Conservation (phyloP, 148 eudicot genomes). For the Diospyros lotus region DNA sequence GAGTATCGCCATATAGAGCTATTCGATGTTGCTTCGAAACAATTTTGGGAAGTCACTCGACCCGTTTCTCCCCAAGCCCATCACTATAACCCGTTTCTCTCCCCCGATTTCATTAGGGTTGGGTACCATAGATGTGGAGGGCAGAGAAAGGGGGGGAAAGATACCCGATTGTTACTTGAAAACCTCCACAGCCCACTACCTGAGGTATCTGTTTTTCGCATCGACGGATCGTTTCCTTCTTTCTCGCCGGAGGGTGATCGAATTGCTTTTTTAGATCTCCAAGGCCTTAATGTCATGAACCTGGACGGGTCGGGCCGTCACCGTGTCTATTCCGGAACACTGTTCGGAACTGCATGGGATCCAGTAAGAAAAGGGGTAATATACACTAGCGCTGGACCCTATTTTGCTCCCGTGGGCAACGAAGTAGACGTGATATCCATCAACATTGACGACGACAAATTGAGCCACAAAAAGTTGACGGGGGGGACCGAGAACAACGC, state of each 20-base stretch:
- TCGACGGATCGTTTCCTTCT: slow-evolving; percentile 65
- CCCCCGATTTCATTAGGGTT: slow-evolving; percentile 26
- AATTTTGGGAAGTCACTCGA: slow-evolving; percentile 19
- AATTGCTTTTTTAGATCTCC: slow-evolving; percentile 41
- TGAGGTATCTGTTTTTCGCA: slow-evolving; percentile 46
- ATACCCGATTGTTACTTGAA: slow-evolving; percentile 47
- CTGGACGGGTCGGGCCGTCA: slow-evolving; percentile 54
- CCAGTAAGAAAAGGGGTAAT: slow-evolving; percentile 7
- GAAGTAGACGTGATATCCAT: slow-evolving; percentile 56
- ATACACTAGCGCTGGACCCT: slow-evolving; percentile 63
- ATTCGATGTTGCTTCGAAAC: slow-evolving; percentile 38
- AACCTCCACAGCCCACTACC: slow-evolving; percentile 32
- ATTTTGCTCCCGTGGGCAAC: slow-evolving; percentile 43
- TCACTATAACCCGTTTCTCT: slow-evolving; percentile 71
- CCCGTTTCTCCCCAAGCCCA: slow-evolving; percentile 42
- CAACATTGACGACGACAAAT: slow-evolving; percentile 42
- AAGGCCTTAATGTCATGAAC: slow-evolving; percentile 48
- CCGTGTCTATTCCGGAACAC: slow-evolving; percentile 29
- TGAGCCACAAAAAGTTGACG: slow-evolving; percentile 42
- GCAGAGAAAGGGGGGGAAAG: slow-evolving; percentile 18
- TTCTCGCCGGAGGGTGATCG: too few relatives aligned
- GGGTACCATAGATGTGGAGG: slow-evolving; percentile 59
- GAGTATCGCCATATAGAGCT: slow-evolving; percentile 72
- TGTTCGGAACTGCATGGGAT: slow-evolving; percentile 65
- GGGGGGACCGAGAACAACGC: slow-evolving; percentile 69